Conservation (phyloP, 2,329 filamentous ascomycete species). For the Colletotrichum tamarilloi region DNA sequence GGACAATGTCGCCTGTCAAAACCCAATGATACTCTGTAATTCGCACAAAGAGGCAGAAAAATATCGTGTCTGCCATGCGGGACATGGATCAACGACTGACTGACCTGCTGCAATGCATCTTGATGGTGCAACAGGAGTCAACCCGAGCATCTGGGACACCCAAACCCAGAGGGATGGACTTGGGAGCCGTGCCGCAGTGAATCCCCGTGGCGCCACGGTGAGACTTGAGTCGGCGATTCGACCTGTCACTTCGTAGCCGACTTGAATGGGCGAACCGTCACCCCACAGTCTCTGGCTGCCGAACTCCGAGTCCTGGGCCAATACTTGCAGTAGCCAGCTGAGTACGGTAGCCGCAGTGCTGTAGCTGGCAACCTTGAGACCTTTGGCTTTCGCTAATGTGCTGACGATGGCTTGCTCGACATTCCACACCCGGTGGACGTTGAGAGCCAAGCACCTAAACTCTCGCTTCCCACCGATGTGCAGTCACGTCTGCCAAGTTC, state of each 20-base stretch:
- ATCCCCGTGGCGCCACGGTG: not conserved
- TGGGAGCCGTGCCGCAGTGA: not conserved
- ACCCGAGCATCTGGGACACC: slow-evolving; percentile 9
- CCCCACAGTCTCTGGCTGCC: slow-evolving; percentile 26
- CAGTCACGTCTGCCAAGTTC: not conserved
- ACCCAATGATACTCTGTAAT: not conserved
- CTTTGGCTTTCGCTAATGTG: not conserved
- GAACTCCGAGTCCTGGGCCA: slow-evolving; percentile 13
- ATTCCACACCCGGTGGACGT: slow-evolving; percentile 12
- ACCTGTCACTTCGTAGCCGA: slow-evolving; percentile 12
- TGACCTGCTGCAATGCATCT: not conserved
- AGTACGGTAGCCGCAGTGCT: not conserved
- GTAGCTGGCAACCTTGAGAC: not conserved
- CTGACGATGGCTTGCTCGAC: slow-evolving; percentile 2
- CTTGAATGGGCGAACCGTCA: slow-evolving; percentile 10
- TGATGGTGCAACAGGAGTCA: not conserved
- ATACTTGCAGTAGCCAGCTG: not conserved
- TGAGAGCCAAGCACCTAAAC: slow-evolving; percentile 13
- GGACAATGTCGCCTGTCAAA: not conserved
- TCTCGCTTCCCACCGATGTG: not conserved
- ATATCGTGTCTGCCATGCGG: not conserved
- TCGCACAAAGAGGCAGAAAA: not conserved
- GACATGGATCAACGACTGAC: not conserved
- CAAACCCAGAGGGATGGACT: not conserved
- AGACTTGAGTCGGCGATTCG: not conserved